Percentiles rank a stretch among this genome's conserved stretches.
Conservation (phyloP, 306 rosid species). For the Acacia acuminata region DNA sequence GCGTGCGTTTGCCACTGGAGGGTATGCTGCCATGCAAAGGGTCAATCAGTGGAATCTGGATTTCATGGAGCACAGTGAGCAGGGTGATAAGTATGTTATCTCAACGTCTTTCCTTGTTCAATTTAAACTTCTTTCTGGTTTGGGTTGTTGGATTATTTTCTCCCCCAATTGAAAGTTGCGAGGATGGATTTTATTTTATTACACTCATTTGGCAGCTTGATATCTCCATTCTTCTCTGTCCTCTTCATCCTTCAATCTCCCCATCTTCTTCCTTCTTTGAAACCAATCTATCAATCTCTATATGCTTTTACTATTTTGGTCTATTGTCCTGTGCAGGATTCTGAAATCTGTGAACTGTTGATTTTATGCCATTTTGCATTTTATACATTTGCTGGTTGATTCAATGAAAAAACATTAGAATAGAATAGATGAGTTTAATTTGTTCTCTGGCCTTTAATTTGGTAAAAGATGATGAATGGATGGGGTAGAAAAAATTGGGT, state of each 20-base stretch:
- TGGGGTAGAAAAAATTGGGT: background rate
- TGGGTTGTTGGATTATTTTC: background rate
- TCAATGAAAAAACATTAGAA: constrained; percentile 50
- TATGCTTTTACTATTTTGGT: background rate
- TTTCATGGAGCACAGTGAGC: constrained; percentile 19
- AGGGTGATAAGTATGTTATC: constrained; percentile 11
- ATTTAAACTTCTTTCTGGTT: background rate
- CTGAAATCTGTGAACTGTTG: constrained; percentile 48
- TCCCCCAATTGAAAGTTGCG: background rate
- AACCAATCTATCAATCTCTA: background rate
- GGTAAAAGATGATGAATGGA: background rate
- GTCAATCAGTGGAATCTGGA: constrained; percentile 18
- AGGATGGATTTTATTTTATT: background rate
- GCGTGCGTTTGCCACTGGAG: constrained; percentile 21
- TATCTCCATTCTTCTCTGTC: background rate
- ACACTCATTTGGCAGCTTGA: background rate
- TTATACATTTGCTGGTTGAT: constrained; percentile 62
- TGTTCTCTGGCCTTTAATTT: background rate
- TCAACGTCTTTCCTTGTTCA: background rate
- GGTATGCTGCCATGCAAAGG: constrained; percentile 26
- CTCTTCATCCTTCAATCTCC: background rate
- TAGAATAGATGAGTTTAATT: constrained; percentile 42
- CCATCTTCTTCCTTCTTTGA: background rate
- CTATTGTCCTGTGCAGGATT: constrained; percentile 33
- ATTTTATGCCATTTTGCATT: constrained; percentile 63